Conservation (phyloP, 2,329 filamentous ascomycete genomes). For the Fusarium hostae region DNA sequence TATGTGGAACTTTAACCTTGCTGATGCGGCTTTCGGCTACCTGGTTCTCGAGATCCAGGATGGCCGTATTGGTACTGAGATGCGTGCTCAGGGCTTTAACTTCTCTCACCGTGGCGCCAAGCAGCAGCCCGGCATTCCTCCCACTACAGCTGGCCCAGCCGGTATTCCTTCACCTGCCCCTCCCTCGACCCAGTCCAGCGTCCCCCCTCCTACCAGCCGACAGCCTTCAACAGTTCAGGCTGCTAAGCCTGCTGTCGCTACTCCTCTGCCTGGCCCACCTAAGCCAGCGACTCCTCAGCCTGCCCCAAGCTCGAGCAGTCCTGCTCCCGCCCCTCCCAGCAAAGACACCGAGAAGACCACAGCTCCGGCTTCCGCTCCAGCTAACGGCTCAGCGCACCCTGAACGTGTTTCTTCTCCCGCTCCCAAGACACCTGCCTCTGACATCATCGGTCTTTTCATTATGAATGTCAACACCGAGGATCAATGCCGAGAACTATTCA, state of each 20-base stretch:
- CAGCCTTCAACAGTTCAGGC: slow-evolving; percentile 54
- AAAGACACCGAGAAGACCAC: slow-evolving; percentile 69
- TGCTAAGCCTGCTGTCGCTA: slow-evolving; percentile 56
- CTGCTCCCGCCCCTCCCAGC: slow-evolving; percentile 51
- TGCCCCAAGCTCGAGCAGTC: slow-evolving; percentile 53
- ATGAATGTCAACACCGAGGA: slow-evolving; percentile 87
- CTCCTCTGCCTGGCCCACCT: slow-evolving; percentile 48
- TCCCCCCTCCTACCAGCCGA: slow-evolving; percentile 48
- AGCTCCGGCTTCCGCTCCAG: slow-evolving; percentile 55
- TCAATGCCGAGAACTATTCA: slow-evolving; percentile 82
- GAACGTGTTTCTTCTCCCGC: slow-evolving; percentile 68
- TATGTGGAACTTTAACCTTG: slow-evolving; percentile 99
- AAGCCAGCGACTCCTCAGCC: slow-evolving; percentile 63
- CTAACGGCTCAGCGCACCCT: slow-evolving; percentile 65
- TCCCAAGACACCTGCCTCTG: slow-evolving; percentile 69
- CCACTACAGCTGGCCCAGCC: slow-evolving; percentile 42
- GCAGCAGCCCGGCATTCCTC: slow-evolving; percentile 62
- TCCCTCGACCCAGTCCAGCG: slow-evolving; percentile 51
- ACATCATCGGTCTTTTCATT: slow-evolving; percentile 87
- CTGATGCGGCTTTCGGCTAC: slow-evolving; percentile 97
- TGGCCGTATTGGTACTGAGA: slow-evolving; percentile 96
- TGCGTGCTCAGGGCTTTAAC: slow-evolving; percentile 99
- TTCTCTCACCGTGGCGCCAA: slow-evolving; percentile 96
- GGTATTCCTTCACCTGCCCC: slow-evolving; percentile 51
- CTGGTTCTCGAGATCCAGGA: slow-evolving; percentile 94